These are phyloP conservation scores for Bryoerythrophyllum caledonicum DNA, from an alignment of 225 moss, liverwort and hornwort species.

Conservation along the genomic window DNA sequence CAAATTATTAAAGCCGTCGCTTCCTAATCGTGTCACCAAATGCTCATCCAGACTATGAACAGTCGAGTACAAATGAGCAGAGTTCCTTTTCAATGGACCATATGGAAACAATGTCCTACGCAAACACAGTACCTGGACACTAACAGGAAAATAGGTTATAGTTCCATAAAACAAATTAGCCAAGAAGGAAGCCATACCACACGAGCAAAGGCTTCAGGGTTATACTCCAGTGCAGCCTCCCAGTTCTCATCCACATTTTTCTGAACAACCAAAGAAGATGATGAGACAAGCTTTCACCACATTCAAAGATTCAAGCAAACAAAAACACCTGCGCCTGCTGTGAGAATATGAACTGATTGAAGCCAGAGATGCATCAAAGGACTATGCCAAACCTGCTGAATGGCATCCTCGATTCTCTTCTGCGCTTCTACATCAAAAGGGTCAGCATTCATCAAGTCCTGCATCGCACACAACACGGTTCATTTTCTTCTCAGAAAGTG, in stretches of 20 bases:
- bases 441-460: conserved; percentile 99
- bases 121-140: conserved; percentile 3
- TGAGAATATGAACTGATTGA: neutral
- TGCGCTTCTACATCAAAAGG: conserved; percentile 96
- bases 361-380: neutral
- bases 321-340: neutral
- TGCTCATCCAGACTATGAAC: conserved; percentile 10
- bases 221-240: conserved; percentile 98
- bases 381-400: conserved; percentile 70
- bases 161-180: neutral
- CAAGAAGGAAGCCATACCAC: conserved; percentile 60
- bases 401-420: conserved; percentile 94
- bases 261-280: conserved; percentile 46
- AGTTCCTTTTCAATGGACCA: neutral
- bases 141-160: conserved; percentile 6
- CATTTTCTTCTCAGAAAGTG: neutral
- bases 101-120: neutral
- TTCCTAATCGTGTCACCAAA: no score
- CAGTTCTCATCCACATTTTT: conserved; percentile 99
- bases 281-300: neutral
- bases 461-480: conserved; percentile 32
- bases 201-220: conserved; percentile 91
- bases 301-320: conserved; percentile 3
- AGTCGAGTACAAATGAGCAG: neutral
- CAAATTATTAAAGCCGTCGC: neutral